phyloP scores from a whole-genome alignment of 495 filamentous ascomycete genomes.

The Talaromyces nanjingensis region DNA sequence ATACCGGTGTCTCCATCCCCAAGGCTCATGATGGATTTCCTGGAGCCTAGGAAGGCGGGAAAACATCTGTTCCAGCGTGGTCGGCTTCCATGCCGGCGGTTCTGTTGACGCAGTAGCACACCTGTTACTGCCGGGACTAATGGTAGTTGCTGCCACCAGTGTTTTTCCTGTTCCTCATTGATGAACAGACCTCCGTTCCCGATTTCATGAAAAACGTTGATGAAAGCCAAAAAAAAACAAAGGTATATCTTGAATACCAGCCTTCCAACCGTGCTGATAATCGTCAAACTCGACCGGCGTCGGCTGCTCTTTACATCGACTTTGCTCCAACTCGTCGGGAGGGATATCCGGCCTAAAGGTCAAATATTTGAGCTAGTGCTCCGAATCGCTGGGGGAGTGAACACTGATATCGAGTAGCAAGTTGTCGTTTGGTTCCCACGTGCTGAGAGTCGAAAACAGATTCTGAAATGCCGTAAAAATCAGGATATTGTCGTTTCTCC shows the following conservation, averaged over 20 bases:
- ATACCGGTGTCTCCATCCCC: too few species aligned
- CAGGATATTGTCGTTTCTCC: too few species aligned
- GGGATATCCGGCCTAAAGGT: not conserved
- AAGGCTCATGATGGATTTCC: too few species aligned
- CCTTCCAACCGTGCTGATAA: not conserved
- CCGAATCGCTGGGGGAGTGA: constrained; percentile 29
- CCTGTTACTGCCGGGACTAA: constrained; percentile 15
- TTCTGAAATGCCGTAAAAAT: too few species aligned
- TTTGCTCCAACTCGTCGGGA: not conserved
- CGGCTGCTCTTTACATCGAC: not conserved
- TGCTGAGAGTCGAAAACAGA: constrained; percentile 16
- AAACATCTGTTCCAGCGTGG: constrained; percentile 14
- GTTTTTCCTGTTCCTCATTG: not conserved
- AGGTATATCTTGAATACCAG: too few species aligned
- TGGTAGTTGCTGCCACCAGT: constrained; percentile 10
- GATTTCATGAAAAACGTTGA: constrained; percentile 6
- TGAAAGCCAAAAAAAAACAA: too few species aligned
- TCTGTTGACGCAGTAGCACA: constrained; percentile 17
- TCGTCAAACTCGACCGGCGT: not conserved
- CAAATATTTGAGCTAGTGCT: constrained; percentile 14
- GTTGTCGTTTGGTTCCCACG: constrained; percentile 25
- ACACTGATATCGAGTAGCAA: constrained; percentile 34
- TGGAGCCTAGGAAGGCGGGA: constrained; percentile 17
- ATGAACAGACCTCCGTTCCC: not conserved
- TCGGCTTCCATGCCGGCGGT: constrained; percentile 12